Base-by-base conservation (phyloP, 2,329 filamentous ascomycete genomes). In the Colletotrichum camelliae region DNA sequence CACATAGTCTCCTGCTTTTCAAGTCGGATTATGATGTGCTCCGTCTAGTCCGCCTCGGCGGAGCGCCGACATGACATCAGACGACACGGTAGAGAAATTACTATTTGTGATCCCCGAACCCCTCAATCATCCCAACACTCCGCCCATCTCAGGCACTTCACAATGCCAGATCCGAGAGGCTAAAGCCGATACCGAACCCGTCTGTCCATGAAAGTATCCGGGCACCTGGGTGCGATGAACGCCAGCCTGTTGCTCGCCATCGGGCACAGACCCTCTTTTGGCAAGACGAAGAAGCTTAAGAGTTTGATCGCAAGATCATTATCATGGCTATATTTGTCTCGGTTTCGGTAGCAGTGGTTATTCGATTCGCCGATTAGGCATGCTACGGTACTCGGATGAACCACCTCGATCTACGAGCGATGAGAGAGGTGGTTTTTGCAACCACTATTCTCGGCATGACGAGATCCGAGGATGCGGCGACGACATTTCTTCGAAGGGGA, bases 1-100 rank as follows among this genome's bases (percentile, higher is more conserved):
- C n/a, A 52, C 43, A 52, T 1, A 52, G 43, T 52, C n/a, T 52
- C 10, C n/a, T 52, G 43, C 1, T 52, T 21, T 52, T 21, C 10
- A 52, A 13, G 0, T 21, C 43, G 43, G 43, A 52, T 7, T 21
- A 52, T n/a, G 43, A 12, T 52, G 43, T 12, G 43, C 43, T 52
- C 43, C 43, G n/a, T 52, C 21, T 13, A 52, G 43, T 12, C 43
- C 43, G n/a, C 43, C 43, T 52, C 43, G 43, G 43, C 43, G 43
- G n/a, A 21, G n/a, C 43, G 43, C 43, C 43, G n/a, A 52, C 43
- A n/a, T 21, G n/a, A 52, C n/a, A 52, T 52, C 43, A 52, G 43
- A 52, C 43, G 43, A 52, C 43, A 52, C n/a, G 43, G 43, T n/a
- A 13, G 21, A 1, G 43, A 52, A 21, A 52, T 52, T 52, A 21